These are phyloP conservation scores for Curvularia sp. DNA, from an alignment of 2,329 filamentous ascomycete species.

Conservation along the genomic window DNA sequence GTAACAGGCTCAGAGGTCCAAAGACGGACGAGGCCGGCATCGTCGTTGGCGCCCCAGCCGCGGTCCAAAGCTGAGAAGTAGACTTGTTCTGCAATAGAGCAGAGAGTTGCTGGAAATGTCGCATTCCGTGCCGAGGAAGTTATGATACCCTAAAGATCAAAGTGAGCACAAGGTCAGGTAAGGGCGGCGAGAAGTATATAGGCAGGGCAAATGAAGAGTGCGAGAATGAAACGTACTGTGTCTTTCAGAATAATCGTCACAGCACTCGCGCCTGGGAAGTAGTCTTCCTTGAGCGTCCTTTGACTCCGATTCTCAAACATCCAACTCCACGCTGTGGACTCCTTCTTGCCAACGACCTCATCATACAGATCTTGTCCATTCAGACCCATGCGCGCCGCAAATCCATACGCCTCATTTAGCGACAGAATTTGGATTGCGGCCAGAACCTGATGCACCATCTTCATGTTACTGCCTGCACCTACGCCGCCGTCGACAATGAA, in stretches of 20 bases:
- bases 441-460: constrained; percentile 66
- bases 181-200: not conserved
- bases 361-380: constrained; percentile 60
- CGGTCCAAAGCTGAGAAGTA: constrained; percentile 67
- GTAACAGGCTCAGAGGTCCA: constrained; percentile 56
- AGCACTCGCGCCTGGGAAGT: constrained; percentile 54
- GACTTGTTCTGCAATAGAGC: constrained; percentile 68
- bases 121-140: constrained; percentile 67
- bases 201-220: not conserved
- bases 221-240: constrained; percentile 36
- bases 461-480: constrained; percentile 63
- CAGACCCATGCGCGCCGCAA: constrained; percentile 62
- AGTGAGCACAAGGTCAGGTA: not conserved
- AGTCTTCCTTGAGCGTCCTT: constrained; percentile 61
- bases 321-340: constrained; percentile 52
- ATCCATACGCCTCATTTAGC: constrained; percentile 64
- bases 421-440: constrained; percentile 65
- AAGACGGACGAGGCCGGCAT: constrained; percentile 64
- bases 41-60: constrained; percentile 64
- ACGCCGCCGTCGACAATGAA: constrained; percentile 62
- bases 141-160: constrained; percentile 63
- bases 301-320: constrained; percentile 66
- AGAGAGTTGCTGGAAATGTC: constrained; percentile 67
- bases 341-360: constrained; percentile 51
- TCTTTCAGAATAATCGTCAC: constrained; percentile 59